Conservation (phyloP, 1,284 basidiomycete genomes). For the Tilletia horrida region DNA sequence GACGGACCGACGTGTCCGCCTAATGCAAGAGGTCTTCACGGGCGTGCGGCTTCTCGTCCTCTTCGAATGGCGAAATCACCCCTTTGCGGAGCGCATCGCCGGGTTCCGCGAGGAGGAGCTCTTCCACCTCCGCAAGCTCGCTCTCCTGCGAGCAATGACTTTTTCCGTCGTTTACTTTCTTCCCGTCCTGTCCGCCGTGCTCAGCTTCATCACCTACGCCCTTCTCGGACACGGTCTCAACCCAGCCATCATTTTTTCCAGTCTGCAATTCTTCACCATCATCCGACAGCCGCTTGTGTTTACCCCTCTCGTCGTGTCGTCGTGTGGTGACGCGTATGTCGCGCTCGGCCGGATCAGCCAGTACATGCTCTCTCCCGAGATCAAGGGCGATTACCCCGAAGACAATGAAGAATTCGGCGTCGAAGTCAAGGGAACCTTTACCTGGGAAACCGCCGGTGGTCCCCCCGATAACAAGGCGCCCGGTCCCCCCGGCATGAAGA, state of each 20-base stretch:
- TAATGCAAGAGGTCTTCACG: constrained; percentile 33
- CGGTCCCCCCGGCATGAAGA: constrained; percentile 7
- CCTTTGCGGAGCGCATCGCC: constrained; percentile 59
- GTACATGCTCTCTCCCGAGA: constrained; percentile 14
- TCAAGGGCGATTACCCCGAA: constrained; percentile 18
- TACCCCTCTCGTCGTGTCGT: constrained; percentile 20
- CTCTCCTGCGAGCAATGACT: constrained; percentile 34
- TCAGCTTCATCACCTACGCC: constrained; percentile 58
- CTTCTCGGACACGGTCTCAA: constrained; percentile 66
- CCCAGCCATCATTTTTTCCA: constrained; percentile 70
- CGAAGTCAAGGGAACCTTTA: constrained; percentile 16
- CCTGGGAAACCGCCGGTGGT: constrained; percentile 23
- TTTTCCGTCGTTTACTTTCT: constrained; percentile 32
- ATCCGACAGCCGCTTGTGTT: constrained; percentile 23
- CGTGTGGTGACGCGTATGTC: constrained; percentile 37
- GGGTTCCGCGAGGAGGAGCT: constrained; percentile 61
- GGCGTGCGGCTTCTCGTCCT: constrained; percentile 39
- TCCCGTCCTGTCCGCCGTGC: constrained; percentile 35
- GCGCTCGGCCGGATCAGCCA: constrained; percentile 17
- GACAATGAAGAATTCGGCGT: constrained; percentile 13
- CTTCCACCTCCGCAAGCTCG: constrained; percentile 49
- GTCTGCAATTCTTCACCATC: constrained; percentile 68
- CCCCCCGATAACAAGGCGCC: not conserved
- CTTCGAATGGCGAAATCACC: constrained; percentile 33
- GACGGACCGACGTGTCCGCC: constrained; percentile 27